A percentile compares a stretch with the other conserved stretches of the same genome.
Conservation (phyloP, 2,329 filamentous ascomycete genomes). For the Calonectria leucothoes region DNA sequence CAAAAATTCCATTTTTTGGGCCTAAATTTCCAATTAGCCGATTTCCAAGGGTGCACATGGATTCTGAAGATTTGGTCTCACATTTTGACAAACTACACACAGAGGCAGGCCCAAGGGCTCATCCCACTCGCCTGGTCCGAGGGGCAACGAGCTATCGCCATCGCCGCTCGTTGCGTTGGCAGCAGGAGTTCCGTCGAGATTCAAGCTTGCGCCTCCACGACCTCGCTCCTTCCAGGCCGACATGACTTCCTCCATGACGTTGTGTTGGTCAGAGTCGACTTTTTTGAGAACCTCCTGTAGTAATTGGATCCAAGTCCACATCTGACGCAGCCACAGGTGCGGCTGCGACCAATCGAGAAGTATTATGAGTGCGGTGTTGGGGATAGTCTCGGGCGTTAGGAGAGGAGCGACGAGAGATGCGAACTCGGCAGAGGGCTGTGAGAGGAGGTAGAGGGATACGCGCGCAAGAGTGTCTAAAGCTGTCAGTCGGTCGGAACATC, state of each 20-base stretch:
- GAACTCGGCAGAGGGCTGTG: slow-evolving; percentile 86
- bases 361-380: slow-evolving; percentile 88
- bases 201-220: slow-evolving; percentile 70
- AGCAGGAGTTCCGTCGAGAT: slow-evolving; percentile 70
- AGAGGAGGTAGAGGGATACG: slow-evolving; percentile 88
- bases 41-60: slow-evolving; percentile 4
- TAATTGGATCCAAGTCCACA: slow-evolving; percentile 90
- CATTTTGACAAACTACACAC: slow-evolving; percentile 96
- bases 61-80: slow-evolving; percentile 56
- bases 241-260: slow-evolving; percentile 89
- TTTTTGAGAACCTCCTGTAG: slow-evolving; percentile 81
- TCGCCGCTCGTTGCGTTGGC: slow-evolving; percentile 66
- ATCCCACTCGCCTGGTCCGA: slow-evolving; percentile 93
- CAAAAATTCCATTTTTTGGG: slow-evolving; percentile 89
- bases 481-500: slow-evolving; percentile 32
- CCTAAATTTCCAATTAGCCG: slow-evolving; percentile 57
- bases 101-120: slow-evolving; percentile 88
- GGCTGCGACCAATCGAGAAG: slow-evolving; percentile 96
- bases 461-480: slow-evolving; percentile 87
- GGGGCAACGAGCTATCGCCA: slow-evolving; percentile 76
- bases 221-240: slow-evolving; percentile 81
- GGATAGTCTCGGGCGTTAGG: slow-evolving; percentile 84
- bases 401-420: slow-evolving; percentile 85
- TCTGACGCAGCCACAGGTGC: slow-evolving; percentile 89
- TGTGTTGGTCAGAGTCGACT: slow-evolving; percentile 80